These are phyloP conservation scores for Tulasnella calospora DNA, from an alignment of 768 basidiomycete species.

Conservation along the genomic window DNA sequence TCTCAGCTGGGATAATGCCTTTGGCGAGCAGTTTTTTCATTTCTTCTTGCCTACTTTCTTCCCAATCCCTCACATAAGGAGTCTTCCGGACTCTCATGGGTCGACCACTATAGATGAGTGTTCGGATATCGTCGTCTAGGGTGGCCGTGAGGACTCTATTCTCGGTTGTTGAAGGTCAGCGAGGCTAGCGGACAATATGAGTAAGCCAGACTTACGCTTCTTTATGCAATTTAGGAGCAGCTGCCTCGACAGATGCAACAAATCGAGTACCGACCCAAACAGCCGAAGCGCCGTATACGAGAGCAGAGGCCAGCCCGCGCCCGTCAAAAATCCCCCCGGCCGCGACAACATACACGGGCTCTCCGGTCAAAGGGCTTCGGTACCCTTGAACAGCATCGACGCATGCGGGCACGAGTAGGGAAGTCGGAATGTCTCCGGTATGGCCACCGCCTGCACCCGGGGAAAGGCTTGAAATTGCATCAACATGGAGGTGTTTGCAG, in stretches of 20 bases:
- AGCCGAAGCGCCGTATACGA: constrained; percentile 77
- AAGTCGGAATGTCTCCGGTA: constrained; percentile 69
- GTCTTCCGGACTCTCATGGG: constrained; percentile 80
- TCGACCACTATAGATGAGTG: constrained; percentile 59
- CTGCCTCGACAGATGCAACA: constrained; percentile 75
- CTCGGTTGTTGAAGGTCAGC: neutral
- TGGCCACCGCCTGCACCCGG: constrained; percentile 82
- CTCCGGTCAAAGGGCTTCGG: constrained; percentile 68
- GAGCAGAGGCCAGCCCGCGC: constrained; percentile 68
- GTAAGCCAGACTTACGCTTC: constrained; percentile 53
- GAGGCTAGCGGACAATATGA: neutral
- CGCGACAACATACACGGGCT: constrained; percentile 71
- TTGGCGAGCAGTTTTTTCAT: constrained; percentile 52
- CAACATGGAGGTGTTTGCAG: neutral
- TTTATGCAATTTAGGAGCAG: constrained; percentile 70
- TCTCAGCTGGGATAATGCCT: constrained; percentile 71
- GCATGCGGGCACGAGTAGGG: constrained; percentile 43
- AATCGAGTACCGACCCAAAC: constrained; percentile 90
- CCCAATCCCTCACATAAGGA: constrained; percentile 73
- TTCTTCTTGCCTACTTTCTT: constrained; percentile 55
- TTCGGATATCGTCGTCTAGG: constrained; percentile 69
- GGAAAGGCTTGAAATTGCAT: constrained; percentile 36
- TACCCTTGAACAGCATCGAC: constrained; percentile 37
- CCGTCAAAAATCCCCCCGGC: constrained; percentile 84
- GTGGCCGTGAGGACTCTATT: neutral